Percentiles rank a stretch among this genome's conserved stretches.
Evolutionary conservation across 2,329 filamentous ascomycete species (phyloP).

Genomic region (Penicillium janthinellum): DNA sequence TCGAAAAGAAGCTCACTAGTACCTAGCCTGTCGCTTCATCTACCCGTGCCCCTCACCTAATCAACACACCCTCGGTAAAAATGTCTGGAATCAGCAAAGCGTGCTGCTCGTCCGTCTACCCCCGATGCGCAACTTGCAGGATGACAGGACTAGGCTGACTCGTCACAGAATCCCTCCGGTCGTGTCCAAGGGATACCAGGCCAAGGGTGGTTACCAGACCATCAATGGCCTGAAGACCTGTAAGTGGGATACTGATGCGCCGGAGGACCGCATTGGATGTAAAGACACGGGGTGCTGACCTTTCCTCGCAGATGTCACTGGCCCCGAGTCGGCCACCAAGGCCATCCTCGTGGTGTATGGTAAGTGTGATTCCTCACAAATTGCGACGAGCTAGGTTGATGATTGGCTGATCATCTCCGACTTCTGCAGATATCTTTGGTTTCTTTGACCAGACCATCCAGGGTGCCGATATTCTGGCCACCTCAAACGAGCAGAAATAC

Average conservation of each 20-base stretch:
- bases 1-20: background rate
- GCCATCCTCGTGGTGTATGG: conserved; percentile 61
- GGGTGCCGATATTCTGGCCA: conserved; percentile 64
- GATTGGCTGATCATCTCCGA: background rate
- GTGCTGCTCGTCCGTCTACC: conserved; percentile 46
- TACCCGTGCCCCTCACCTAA: conserved; percentile 8
- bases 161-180: conserved; percentile 44
- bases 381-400: background rate
- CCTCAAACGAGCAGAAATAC: conserved; percentile 67
- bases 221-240: conserved; percentile 65
- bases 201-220: conserved; percentile 61
- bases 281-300: background rate
- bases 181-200: conserved; percentile 51
- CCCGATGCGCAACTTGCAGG: background rate
- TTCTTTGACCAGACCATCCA: conserved; percentile 66
- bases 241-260: conserved; percentile 31
- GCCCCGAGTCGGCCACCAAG: conserved; percentile 56
- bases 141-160: conserved; percentile 3
- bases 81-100: conserved; percentile 49
- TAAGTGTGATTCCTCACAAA: conserved; percentile 19
- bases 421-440: conserved; percentile 60
- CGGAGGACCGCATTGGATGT: background rate
- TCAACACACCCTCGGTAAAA: conserved; percentile 27
- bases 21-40: conserved; percentile 22
- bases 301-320: conserved; percentile 53